phyloP scores from a whole-genome alignment of 2,329 filamentous ascomycete genomes.

The Fusarium clavum region DNA sequence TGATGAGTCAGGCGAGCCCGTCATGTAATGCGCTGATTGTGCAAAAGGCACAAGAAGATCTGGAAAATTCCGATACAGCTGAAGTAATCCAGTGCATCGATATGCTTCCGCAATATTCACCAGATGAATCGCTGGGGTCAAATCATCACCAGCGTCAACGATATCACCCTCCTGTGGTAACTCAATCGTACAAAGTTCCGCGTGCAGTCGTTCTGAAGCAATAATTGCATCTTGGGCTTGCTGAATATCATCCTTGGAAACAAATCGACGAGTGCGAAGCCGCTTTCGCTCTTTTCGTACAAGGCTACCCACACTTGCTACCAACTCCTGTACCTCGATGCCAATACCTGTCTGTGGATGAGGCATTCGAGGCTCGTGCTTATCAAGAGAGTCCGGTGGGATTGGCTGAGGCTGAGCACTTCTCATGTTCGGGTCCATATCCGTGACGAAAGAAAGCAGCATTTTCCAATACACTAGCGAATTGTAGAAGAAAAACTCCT shows the following conservation, averaged over 20 bases:
- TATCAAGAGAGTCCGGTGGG: slow-evolving; percentile 15
- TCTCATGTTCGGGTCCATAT: slow-evolving; percentile 22
- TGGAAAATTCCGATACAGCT: slow-evolving; percentile 53
- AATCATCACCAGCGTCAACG: slow-evolving; percentile 43
- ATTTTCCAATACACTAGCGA: slow-evolving; percentile 46
- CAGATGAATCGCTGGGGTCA: slow-evolving; percentile 43
- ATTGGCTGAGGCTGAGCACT: slow-evolving; percentile 19
- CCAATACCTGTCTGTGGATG: slow-evolving; percentile 47
- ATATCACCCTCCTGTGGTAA: slow-evolving; percentile 33
- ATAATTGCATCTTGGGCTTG: slow-evolving; percentile 40
- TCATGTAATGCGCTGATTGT: slow-evolving; percentile 3
- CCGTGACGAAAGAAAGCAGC: slow-evolving; percentile 45
- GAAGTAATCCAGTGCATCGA: slow-evolving; percentile 44
- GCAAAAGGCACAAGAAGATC: slow-evolving; percentile 51
- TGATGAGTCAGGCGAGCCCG: slow-evolving; percentile 8
- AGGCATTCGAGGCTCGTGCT: slow-evolving; percentile 38
- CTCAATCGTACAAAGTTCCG: slow-evolving; percentile 30
- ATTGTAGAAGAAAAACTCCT: slow-evolving; percentile 44
- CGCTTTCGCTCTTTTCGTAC: slow-evolving; percentile 42
- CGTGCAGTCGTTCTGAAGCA: slow-evolving; percentile 32
- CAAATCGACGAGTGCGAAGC: slow-evolving; percentile 36
- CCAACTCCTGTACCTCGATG: slow-evolving; percentile 43
- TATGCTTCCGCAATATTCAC: slow-evolving; percentile 46
- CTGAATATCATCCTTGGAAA: slow-evolving; percentile 44
- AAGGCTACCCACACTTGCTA: slow-evolving; percentile 42